Base-by-base conservation (phyloP, 2,329 filamentous ascomycete genomes). In the Monilinia polystroma region DNA sequence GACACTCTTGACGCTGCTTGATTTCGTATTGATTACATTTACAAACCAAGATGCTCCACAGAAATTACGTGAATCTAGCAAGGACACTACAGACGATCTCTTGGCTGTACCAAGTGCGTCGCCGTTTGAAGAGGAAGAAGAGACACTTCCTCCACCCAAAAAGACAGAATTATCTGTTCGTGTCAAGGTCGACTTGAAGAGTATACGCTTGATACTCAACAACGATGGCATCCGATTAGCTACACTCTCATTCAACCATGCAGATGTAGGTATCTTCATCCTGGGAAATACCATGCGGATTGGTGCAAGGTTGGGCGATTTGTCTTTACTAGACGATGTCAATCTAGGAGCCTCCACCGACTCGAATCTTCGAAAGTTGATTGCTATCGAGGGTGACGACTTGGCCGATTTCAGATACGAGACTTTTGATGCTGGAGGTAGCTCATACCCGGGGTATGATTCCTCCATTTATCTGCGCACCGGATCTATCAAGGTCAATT, bases 371-470 rank as follows among this genome's bases (percentile, higher is more conserved):
- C 89, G 95, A 51, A 89, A 94, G 71, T 84, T 99, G 29, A 88
- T 99, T 52, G 94, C 93, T 0, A 99, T 99, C 41, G 91, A 99
- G 77, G 96, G 96, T 14, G 89, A 98, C 66, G 93, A 98, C 68
- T 85, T 99, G 23, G 94, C 94, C 1, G 95, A 99, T 77, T 98
- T 99, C 81, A 90, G 92, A 65, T 99, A 99, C 74, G 92, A 99
- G 78, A 99, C 95, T 0, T 99, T 96, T 73, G 93, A 98, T 76
- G 78, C 89, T 0, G 84, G 85, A 29, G 87, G 88, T 67, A 73
- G 77, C 64, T 84, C 86, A 14, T 98, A 98, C 74, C 96, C 95
- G 7, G 96, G 95, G 14, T 97, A 98, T 75, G 94, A 98, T 76
- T 95, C 92, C 18, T 94, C 93, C 1, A 88, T 99, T 41, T 96